Base-by-base conservation (phyloP, 2,329 filamentous ascomycete genomes). In the Calcarisporium arbuscula region DNA sequence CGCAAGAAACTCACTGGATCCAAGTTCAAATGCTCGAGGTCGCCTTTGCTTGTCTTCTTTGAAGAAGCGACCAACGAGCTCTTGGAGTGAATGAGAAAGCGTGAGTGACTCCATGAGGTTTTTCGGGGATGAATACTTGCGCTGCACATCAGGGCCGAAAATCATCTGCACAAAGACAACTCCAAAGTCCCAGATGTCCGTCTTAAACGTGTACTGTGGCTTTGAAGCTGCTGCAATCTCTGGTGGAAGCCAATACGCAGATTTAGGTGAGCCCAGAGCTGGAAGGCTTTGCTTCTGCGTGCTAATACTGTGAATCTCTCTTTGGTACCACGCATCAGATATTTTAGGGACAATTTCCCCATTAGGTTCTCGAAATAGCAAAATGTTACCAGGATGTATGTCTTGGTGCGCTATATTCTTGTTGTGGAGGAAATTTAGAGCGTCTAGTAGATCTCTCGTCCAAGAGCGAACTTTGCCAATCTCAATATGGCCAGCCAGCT, bases 101-200 rank as follows among this genome's bases (percentile, higher is more conserved):
- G 75, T 72, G 21, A 89, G 62, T 1, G 78, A 77, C 10, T 82
- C 78, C 53, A 86, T 80, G 33, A 95, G 61, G 27, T 78, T 76
- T 37, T 74, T 76, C 2, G 90, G 89, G 1, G 87, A 94, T 12
- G 80, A 80, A 56, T 92, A 90, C 39, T 80, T 83, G 39, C 82
- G 72, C 14, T 83, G 68, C 6, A 87, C 75, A 45, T 87, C 78
- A 21, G 87, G 68, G 3, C 92, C 92, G 55, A 95, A 90, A 4
- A 92, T 74, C 87, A 96, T 95, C 56, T 98, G 90, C 25, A 95
- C 60, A 48, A 95, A 85, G 5, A 95, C 75, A 19, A 95, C 77
- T 5, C 92, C 92, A 49, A 98, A 79, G 46, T 95, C 85, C 92
- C 92, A 98, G 8, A 96, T 77, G 55, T 96, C 92, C 1, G 87